Base-by-base conservation (phyloP, 2,329 filamentous ascomycete genomes). In the Pleomassaria siparia region DNA sequence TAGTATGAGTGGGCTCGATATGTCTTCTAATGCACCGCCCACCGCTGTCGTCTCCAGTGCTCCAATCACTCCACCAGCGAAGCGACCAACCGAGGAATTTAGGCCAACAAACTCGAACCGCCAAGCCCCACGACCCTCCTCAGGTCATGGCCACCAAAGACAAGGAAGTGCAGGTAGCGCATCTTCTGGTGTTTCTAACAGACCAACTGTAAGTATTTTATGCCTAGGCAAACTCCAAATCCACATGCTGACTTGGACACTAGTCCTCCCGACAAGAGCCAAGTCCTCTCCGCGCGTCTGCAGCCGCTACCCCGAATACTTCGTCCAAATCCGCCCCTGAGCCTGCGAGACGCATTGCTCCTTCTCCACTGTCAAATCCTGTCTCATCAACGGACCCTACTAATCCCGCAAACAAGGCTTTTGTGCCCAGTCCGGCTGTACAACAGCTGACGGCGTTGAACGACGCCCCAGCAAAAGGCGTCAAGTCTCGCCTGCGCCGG, bases 401-500 rank as follows among this genome's bases (percentile, higher is more conserved):
- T 20, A 56, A 47, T 40, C 51, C 54, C 5, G 53, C 59, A 13
- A 62, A 58, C 20, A 51, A 51, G 20, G 39, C 53, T 7, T 12
- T 28, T 7, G 16, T 29, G 10, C 64, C 55, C 58, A 91, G 88
- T 58, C 84, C 88, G 39, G 92, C 92, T 16, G 86, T 88, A 12
- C 86, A 90, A 69, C 90, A 95, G 47, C 80, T 97, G 30, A 85
- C 88, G 37, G 90, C 91, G n/a, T 79, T 97, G 46, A 92, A 86
- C 51, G 88, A 92, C 57, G 92, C 88, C 66, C 89, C 89, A 44
- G 77, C 77, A 22, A 81, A 85, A 55, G 91, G 90, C 67, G 90
- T 86, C 74, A 96, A 96, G 74, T 91, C 88, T 15, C 81, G 91
- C 56, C 77, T 99, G 50, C 84, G 94, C 46, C 83, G 94, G 59